Evolutionary conservation across 805 yeast species (phyloP).

Genomic region (Barnettozyma californica): DNA sequence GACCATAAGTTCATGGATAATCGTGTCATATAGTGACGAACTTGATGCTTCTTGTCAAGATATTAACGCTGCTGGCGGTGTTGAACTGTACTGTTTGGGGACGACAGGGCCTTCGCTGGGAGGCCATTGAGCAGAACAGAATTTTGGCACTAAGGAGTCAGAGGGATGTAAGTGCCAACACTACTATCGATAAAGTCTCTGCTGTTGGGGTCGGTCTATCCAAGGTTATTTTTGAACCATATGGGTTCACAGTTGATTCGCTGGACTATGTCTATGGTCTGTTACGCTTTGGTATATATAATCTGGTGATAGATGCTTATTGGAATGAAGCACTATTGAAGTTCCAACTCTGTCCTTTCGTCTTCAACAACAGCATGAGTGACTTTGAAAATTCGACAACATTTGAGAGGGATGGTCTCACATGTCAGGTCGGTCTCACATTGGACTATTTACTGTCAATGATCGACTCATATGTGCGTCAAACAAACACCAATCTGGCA

Average conservation of each 20-base stretch:
- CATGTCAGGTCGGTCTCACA: constrained; percentile 23
- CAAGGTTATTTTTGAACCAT: constrained; percentile 26
- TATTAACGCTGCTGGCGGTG: neutral
- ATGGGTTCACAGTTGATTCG: constrained; percentile 30
- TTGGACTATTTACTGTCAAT: constrained; percentile 25
- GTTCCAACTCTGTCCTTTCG: constrained; percentile 58
- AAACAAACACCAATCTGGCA: constrained; percentile 41
- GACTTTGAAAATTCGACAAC: constrained; percentile 5
- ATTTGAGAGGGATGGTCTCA: constrained; percentile 12
- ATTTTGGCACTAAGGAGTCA: constrained; percentile 39
- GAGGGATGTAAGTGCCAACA: constrained; percentile 39
- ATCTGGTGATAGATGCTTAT: constrained; percentile 49
- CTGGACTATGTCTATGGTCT: constrained; percentile 27
- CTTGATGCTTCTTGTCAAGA: neutral
- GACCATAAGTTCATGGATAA: neutral
- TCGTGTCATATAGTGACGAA: neutral
- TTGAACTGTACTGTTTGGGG: neutral
- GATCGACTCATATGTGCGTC: constrained; percentile 30
- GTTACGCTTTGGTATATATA: constrained; percentile 40
- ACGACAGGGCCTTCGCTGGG: constrained; percentile 24
- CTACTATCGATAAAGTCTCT: constrained; percentile 35
- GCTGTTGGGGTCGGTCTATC: constrained; percentile 36
- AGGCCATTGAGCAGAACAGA: constrained; percentile 25
- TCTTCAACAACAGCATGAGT: constrained; percentile 23
- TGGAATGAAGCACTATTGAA: constrained; percentile 40